phyloP scores from a whole-genome alignment of 352 stramenopile genomes.

The Globisporangium radiosum region DNA sequence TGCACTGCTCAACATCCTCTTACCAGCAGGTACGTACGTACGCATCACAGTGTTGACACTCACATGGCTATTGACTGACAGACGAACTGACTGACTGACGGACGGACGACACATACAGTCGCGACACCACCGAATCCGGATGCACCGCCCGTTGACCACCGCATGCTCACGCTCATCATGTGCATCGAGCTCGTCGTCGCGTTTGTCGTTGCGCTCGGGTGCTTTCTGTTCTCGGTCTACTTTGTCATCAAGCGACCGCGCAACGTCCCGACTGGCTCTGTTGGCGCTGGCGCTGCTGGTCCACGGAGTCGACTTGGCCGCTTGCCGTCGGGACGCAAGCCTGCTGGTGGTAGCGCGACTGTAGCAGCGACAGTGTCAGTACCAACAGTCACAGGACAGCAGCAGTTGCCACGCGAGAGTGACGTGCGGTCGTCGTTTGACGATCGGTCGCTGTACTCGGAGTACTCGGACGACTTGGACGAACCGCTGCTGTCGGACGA shows the following conservation, averaged over 20 bases:
- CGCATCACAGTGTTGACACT: too few relatives aligned
- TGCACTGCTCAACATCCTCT: constrained; percentile 62
- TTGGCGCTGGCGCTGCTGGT: neutral
- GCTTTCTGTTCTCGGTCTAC: constrained; percentile 84
- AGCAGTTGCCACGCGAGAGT: neutral
- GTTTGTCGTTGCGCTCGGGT: constrained; percentile 73
- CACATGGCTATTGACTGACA: too few relatives aligned
- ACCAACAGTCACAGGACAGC: neutral
- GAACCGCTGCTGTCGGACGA: constrained; percentile 64
- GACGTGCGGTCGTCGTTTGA: constrained; percentile 7
- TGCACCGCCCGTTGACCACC: constrained; percentile 71
- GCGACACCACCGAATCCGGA: constrained; percentile 63
- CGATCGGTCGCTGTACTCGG: constrained; percentile 11
- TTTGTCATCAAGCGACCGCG: constrained; percentile 81
- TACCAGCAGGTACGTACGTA: constrained; percentile 43
- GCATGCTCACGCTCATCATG: constrained; percentile 83
- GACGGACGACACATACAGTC: constrained; percentile 16
- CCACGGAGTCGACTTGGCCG: constrained; percentile 3
- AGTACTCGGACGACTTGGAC: constrained; percentile 42
- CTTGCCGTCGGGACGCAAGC: constrained; percentile 9
- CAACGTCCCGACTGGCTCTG: constrained; percentile 13
- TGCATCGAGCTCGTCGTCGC: constrained; percentile 80
- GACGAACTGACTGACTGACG: neutral
- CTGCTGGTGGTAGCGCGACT: neutral
- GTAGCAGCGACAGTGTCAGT: neutral